phyloP scores from a whole-genome alignment of 306 rosid genomes.

The Sindora glabra region DNA sequence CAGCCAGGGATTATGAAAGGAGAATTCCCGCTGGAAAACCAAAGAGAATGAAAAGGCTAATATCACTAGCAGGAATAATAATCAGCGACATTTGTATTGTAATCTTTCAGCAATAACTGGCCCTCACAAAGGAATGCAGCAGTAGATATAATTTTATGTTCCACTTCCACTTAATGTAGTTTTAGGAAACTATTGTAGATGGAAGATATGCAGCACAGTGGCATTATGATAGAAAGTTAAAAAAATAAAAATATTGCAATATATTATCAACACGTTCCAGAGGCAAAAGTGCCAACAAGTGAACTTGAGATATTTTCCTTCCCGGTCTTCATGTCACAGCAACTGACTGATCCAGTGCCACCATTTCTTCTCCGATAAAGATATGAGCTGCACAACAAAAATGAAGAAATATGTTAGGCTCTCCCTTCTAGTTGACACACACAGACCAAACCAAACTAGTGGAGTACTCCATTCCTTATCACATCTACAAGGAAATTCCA shows the following conservation, averaged over 20 bases:
- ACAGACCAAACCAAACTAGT: background rate
- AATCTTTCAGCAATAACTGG: slow-evolving; percentile 11
- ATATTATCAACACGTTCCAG: slow-evolving; percentile 27
- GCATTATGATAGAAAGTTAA: background rate
- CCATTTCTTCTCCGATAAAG: slow-evolving; percentile 73
- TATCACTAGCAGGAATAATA: background rate
- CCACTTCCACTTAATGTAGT: slow-evolving; percentile 13
- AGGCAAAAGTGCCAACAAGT: background rate
- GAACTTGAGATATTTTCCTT: slow-evolving; percentile 13
- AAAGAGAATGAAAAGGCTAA: background rate
- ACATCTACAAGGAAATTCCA: too few species aligned
- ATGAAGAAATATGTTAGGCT: slow-evolving; percentile 17
- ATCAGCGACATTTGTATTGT: slow-evolving; percentile 28
- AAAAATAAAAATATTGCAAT: slow-evolving; percentile 8
- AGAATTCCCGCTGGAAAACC: background rate
- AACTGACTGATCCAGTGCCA: slow-evolving; percentile 21
- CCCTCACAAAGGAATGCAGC: slow-evolving; percentile 20
- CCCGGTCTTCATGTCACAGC: background rate
- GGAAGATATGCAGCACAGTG: background rate
- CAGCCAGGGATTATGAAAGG: too few species aligned
- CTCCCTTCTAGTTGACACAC: background rate
- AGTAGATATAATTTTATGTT: slow-evolving; percentile 14
- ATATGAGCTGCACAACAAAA: slow-evolving; percentile 63
- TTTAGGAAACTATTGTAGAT: slow-evolving; percentile 12
- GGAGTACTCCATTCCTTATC: too few species aligned